Evolutionary conservation across 345 rosid genomes (phyloP).

Genomic region (Tarenaya hassleriana): DNA sequence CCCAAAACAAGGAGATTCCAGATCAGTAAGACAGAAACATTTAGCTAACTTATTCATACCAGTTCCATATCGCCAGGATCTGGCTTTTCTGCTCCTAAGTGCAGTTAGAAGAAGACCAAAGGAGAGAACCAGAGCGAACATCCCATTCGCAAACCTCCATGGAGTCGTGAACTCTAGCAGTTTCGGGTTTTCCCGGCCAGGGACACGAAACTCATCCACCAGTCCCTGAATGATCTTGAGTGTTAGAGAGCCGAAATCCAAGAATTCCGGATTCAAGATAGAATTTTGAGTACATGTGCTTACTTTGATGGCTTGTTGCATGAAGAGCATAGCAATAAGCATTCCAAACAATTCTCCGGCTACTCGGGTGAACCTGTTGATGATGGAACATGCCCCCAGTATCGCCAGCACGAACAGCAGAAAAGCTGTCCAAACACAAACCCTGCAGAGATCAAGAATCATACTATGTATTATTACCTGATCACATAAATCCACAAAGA

Average conservation of each 20-base stretch:
- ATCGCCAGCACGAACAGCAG: conserved; percentile 77
- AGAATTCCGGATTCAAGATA: conserved; percentile 3
- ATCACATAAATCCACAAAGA: conserved; percentile 2
- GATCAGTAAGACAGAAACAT: conserved; percentile 13
- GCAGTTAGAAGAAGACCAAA: conserved; percentile 85
- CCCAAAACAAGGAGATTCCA: conserved; percentile 29
- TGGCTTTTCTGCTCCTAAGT: conserved; percentile 74
- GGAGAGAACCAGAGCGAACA: conserved; percentile 86
- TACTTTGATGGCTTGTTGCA: conserved; percentile 97
- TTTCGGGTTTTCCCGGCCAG: conserved; percentile 48
- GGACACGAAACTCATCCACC: conserved; percentile 82
- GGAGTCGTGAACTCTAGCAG: conserved; percentile 50
- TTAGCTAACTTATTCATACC: conserved; percentile 40
- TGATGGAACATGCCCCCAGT: conserved; percentile 93
- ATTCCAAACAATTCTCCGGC: conserved; percentile 95
- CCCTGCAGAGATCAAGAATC: conserved; percentile 46
- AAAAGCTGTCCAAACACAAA: conserved; percentile 87
- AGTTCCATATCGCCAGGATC: conserved; percentile 90
- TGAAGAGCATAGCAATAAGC: conserved; percentile 95
- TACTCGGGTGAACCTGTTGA: conserved; percentile 86
- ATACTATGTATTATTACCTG: neutral
- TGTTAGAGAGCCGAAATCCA: neutral
- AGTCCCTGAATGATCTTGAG: conserved; percentile 49
- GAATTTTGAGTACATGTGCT: conserved; percentile 12
- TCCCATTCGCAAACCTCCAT: conserved; percentile 95